Evolutionary conservation across 2,329 filamentous ascomycete genomes (phyloP).

Genomic region (Trichophyton schoenleinii): DNA sequence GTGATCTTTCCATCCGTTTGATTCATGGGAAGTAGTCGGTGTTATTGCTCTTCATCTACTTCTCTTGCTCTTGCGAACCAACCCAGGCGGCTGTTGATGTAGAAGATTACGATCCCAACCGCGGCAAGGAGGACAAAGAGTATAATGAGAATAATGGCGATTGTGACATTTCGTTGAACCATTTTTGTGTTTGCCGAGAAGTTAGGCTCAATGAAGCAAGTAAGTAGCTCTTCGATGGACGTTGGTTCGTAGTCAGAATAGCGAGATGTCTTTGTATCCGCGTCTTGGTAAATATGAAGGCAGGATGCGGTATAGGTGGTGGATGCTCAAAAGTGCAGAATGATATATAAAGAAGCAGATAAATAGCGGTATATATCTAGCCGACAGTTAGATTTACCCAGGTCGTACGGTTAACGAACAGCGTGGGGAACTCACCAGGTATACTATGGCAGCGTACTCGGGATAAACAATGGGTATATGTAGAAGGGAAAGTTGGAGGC

Average conservation of each 20-base stretch:
- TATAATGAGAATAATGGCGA: slow-evolving; percentile 39
- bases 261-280: background rate
- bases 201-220: no score
- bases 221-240: background rate
- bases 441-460: background rate
- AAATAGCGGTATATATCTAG: background rate
- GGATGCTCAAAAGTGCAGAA: no score
- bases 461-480: background rate
- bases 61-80: background rate
- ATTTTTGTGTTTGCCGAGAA: slow-evolving; percentile 18
- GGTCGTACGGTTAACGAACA: background rate
- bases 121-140: slow-evolving; percentile 36
- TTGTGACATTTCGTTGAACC: slow-evolving; percentile 35
- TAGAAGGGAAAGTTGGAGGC: background rate
- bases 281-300: background rate
- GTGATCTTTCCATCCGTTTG: background rate
- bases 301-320: background rate
- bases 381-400: background rate
- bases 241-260: background rate
- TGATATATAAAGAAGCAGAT: background rate
- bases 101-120: slow-evolving; percentile 28
- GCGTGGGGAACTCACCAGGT: background rate
- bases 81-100: slow-evolving; percentile 16
- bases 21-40: background rate
- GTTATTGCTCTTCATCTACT: background rate